Conservation (phyloP, 106 monocot genomes). For the Dioscorea dumetorum region DNA sequence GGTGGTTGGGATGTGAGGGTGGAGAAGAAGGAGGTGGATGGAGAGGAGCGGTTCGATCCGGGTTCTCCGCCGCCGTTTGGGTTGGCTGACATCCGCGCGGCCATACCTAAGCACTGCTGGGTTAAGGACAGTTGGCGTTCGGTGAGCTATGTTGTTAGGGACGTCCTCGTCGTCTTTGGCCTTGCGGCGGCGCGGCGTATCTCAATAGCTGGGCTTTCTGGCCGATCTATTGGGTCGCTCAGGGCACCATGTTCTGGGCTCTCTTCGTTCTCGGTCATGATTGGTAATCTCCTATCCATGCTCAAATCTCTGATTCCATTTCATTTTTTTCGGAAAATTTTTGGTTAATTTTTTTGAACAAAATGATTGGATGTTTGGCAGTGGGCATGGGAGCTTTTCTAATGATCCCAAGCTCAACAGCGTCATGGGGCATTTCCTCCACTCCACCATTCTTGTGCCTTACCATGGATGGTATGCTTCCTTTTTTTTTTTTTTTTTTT, state of each 20-base stretch:
- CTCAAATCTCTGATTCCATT: neutral
- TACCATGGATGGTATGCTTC: conserved; percentile 84
- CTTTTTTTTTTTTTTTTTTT: too few relatives aligned
- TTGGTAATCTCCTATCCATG: conserved; percentile 29
- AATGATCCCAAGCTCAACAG: conserved; percentile 64
- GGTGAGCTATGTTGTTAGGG: conserved; percentile 59
- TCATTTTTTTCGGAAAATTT: neutral
- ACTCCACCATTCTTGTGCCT: conserved; percentile 88
- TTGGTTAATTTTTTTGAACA: neutral
- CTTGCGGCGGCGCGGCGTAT: conserved; percentile 36
- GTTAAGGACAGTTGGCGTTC: conserved; percentile 53
- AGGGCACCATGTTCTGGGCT: conserved; percentile 98
- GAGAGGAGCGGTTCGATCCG: conserved; percentile 28
- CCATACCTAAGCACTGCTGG: conserved; percentile 75
- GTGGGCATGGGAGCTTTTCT: conserved; percentile 96
- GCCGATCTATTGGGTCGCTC: conserved; percentile 70
- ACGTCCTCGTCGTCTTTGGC: conserved; percentile 36
- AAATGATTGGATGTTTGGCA: conserved; percentile 16
- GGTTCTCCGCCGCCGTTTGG: conserved; percentile 56
- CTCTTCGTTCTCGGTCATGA: conserved; percentile 92
- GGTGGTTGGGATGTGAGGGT: neutral
- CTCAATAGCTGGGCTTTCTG: conserved; percentile 36
- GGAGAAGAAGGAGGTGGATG: neutral
- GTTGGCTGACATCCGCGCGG: conserved; percentile 57
- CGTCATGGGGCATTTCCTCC: conserved; percentile 77